Percentiles rank a stretch among this genome's conserved stretches.
Conservation (phyloP, 176 grass and related monocot genomes). For the Carex parvula region DNA sequence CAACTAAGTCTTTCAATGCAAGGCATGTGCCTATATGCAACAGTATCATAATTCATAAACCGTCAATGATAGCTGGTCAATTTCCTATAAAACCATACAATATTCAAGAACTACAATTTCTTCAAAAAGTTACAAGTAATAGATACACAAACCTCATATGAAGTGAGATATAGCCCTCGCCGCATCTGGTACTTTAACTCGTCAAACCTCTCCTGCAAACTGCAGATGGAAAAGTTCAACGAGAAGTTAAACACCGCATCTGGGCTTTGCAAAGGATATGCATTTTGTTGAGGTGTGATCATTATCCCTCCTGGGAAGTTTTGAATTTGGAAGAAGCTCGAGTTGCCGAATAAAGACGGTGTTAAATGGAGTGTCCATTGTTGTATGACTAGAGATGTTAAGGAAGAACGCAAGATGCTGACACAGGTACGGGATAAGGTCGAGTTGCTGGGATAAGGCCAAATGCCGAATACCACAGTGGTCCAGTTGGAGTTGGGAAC, state of each 20-base stretch:
- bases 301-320: conserved; percentile 74
- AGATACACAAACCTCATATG: conserved; percentile 47
- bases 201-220: conserved; percentile 43
- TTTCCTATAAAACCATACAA: background rate
- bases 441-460: conserved; percentile 62
- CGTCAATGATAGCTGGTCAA: background rate
- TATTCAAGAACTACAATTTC: background rate
- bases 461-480: conserved; percentile 57
- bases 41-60: background rate
- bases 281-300: conserved; percentile 65
- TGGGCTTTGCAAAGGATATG: conserved; percentile 58
- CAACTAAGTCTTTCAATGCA: background rate
- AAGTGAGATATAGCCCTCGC: conserved; percentile 48
- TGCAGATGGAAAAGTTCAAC: conserved; percentile 58
- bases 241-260: conserved; percentile 63
- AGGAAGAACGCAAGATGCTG: conserved; percentile 60
- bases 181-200: conserved; percentile 79
- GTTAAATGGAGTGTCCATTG: conserved; percentile 66
- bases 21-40: background rate
- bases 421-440: conserved; percentile 49
- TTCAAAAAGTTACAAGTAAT: background rate
- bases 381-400: conserved; percentile 49
- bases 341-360: conserved; percentile 63
- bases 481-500: conserved; percentile 56
- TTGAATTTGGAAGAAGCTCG: conserved; percentile 56